These are phyloP conservation scores for Fonsecaea multimorphosa DNA, from an alignment of 2,329 filamentous ascomycete species.

Conservation along the genomic window DNA sequence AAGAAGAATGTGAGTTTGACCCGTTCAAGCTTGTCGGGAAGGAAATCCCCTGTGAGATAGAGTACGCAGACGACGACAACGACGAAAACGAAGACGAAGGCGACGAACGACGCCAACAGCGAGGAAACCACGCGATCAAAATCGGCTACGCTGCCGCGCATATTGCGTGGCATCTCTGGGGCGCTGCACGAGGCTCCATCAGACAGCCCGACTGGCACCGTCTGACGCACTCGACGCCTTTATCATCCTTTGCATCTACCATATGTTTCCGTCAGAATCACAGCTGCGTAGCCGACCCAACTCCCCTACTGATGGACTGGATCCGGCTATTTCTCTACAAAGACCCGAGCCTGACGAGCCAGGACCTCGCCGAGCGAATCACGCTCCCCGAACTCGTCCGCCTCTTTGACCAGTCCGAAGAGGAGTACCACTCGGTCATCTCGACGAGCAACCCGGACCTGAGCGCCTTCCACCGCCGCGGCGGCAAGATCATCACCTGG, in stretches of 20 bases:
- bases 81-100: neutral
- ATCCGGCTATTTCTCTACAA: conserved; percentile 51
- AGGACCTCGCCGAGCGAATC: conserved; percentile 59
- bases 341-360: conserved; percentile 58
- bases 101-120: neutral
- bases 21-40: conserved; percentile 23
- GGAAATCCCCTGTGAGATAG: conserved; percentile 26
- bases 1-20: conserved; percentile 29
- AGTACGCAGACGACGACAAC: conserved; percentile 1
- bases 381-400: neutral
- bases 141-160: conserved; percentile 41
- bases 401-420: conserved; percentile 53
- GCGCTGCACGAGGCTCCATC: conserved; percentile 39
- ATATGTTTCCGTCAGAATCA: conserved; percentile 29
- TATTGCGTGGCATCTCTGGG: conserved; percentile 45
- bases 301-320: conserved; percentile 41
- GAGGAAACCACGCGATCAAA: neutral
- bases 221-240: conserved; percentile 40
- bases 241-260: conserved; percentile 43
- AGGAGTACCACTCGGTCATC: conserved; percentile 47
- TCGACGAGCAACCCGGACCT: conserved; percentile 48
- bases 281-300: conserved; percentile 43
- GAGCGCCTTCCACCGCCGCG: conserved; percentile 49
- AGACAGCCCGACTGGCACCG: conserved; percentile 46
- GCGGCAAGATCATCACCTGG: conserved; percentile 53